Evolutionary conservation across 805 yeast genomes (phyloP).

Genomic region (Komagataella phaffii): DNA sequence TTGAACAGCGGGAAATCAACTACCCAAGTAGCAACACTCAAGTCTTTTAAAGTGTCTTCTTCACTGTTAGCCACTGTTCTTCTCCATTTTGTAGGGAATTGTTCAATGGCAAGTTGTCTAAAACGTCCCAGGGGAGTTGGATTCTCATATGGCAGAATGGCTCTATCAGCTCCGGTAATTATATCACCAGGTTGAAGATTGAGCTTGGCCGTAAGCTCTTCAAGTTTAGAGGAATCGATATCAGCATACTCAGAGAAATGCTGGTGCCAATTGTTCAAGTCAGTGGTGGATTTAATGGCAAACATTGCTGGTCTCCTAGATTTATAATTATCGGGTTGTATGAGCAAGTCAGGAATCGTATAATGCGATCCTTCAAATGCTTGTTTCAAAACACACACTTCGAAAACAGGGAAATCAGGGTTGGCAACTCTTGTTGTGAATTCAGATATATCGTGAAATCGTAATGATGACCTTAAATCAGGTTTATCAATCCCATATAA

Average conservation of each 20-base stretch:
- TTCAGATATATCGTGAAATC: conserved; percentile 36
- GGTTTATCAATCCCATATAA: conserved; percentile 91
- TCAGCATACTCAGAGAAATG: conserved; percentile 17
- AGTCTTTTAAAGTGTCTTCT: conserved; percentile 14
- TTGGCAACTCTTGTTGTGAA: conserved; percentile 15
- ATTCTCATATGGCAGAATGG: conserved; percentile 62
- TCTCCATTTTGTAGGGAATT: conserved; percentile 36
- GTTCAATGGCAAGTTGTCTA: conserved; percentile 58
- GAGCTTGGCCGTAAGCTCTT: conserved; percentile 18
- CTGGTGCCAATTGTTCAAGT: conserved; percentile 28
- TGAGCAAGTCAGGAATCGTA: conserved; percentile 14
- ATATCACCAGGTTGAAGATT: conserved; percentile 53
- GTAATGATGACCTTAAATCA: conserved; percentile 56
- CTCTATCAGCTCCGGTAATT: conserved; percentile 69
- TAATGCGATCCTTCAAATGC: conserved; percentile 24
- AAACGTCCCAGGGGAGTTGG: conserved; percentile 90
- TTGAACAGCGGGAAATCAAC: conserved; percentile 87
- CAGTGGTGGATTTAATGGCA: conserved; percentile 30
- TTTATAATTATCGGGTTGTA: conserved; percentile 30
- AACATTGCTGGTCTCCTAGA: conserved; percentile 45
- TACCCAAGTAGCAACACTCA: conserved; percentile 69
- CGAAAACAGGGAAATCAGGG: conserved; percentile 50
- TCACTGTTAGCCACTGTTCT: conserved; percentile 16
- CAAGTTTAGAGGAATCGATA: conserved; percentile 14
- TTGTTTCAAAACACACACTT: conserved; percentile 49